phyloP scores from a whole-genome alignment of 2,329 filamentous ascomycete genomes.

The Verticillium alfalfae region DNA sequence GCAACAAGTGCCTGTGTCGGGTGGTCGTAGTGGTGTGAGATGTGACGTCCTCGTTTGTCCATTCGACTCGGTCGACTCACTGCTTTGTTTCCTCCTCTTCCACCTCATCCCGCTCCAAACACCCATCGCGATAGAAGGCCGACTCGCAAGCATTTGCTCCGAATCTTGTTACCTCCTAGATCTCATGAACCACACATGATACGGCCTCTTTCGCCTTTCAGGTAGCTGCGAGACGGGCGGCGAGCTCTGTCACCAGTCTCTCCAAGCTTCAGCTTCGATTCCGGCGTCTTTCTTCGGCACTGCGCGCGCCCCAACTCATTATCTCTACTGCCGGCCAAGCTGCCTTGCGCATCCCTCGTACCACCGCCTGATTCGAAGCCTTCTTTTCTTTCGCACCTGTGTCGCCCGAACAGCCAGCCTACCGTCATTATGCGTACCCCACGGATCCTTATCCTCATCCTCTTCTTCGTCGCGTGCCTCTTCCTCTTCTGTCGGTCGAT shows the following conservation, averaged over 20 bases:
- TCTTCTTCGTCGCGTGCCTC: slow-evolving; percentile 48
- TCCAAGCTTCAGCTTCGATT: neutral
- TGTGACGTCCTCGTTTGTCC: neutral
- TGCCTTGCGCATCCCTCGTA: neutral
- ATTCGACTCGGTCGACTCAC: neutral
- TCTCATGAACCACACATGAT: neutral
- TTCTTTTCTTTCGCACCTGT: neutral
- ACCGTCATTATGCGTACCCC: slow-evolving; percentile 45
- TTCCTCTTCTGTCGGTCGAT: slow-evolving; percentile 51
- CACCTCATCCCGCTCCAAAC: neutral
- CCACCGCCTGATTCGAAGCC: neutral
- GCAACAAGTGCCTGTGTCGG: neutral
- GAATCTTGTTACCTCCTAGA: neutral
- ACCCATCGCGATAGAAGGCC: neutral
- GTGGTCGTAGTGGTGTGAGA: neutral
- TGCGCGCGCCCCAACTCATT: neutral
- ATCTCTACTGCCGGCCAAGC: neutral
- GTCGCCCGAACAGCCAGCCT: neutral
- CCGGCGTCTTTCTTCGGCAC: neutral
- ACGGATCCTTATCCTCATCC: slow-evolving; percentile 46
- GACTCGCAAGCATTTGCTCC: neutral
- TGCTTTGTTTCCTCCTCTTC: neutral
- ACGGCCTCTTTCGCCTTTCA: neutral
- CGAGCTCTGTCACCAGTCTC: neutral
- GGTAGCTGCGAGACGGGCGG: neutral